Percentiles rank a stretch among this genome's conserved stretches.
These are phyloP conservation scores for Septoria linicola DNA, from an alignment of 2,329 filamentous ascomycete species.

Conservation along the genomic window DNA sequence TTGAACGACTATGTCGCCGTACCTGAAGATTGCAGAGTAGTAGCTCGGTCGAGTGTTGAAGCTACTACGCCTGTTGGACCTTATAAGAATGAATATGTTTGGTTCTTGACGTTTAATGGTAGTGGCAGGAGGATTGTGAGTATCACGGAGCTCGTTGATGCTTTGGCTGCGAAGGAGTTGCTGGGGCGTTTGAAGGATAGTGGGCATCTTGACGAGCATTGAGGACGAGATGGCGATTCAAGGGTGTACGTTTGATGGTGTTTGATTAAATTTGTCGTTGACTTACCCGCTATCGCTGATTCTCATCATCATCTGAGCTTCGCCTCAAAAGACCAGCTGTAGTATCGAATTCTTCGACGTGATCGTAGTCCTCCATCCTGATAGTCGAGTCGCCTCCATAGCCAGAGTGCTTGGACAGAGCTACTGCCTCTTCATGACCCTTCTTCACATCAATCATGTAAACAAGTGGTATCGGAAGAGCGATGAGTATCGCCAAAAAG, in stretches of 20 bases:
- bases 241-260: too few relatives aligned
- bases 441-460: slow-evolving; percentile 74
- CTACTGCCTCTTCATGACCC: slow-evolving; percentile 39
- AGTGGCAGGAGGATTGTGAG: slow-evolving; percentile 21
- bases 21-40: slow-evolving; percentile 14
- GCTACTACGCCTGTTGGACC: slow-evolving; percentile 22
- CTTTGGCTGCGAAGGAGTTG: background rate
- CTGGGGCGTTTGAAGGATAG: background rate
- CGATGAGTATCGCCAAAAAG: slow-evolving; percentile 77
- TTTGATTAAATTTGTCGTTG: too few relatives aligned
- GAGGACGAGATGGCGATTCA: too few relatives aligned
- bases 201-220: background rate
- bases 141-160: slow-evolving; percentile 27
- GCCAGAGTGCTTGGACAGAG: slow-evolving; percentile 20
- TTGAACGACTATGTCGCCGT: slow-evolving; percentile 26
- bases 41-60: slow-evolving; percentile 19
- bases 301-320: background rate
- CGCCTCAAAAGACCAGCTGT: background rate
- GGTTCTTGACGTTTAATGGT: slow-evolving; percentile 25
- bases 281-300: too few relatives aligned
- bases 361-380: slow-evolving; percentile 24
- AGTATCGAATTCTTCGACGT: slow-evolving; percentile 8
- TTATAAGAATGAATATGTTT: slow-evolving; percentile 29
- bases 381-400: slow-evolving; percentile 1
- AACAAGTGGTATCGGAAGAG: slow-evolving; percentile 74